Evolutionary conservation across 2,329 filamentous ascomycete genomes (phyloP), one percentile per base, ranked within the genome.

Genomic region (Aspergillus texensis): DNA sequence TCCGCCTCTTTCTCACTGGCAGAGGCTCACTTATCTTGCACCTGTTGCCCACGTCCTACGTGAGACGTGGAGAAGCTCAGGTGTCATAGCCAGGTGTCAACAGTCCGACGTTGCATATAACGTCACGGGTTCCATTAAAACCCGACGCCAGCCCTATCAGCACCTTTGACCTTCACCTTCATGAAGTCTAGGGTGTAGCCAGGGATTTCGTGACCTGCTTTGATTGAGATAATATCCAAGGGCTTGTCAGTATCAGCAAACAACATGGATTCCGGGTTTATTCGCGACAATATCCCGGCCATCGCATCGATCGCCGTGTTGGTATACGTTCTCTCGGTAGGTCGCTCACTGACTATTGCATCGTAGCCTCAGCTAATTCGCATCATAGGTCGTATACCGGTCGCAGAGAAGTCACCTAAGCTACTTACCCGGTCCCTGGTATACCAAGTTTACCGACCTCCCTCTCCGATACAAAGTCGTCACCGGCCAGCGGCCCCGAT

Each of bases 361-460:
- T 10, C 21, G n/a, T 6, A 39, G 21, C 28, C 4, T 21, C 21
- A 19, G 36, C 52, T 36, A 19, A 39, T 55, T 36, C 21, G 10
- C 24, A 5, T 6, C 9, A 24, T 21, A 55, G 52, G 52, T 55
- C 30, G 32, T 55, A 55, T 55, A 55, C 52, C 32, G 52, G 6
- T 55, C 52, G 11, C 52, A 55, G 21, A 24, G 6, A 16, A 55
- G 32, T n/a, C 32, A 26, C 9, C 21, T 55, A 9, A 55, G 52
- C 32, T 36, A 55, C 24, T 4, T 55, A 11, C 67, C 67, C 1
- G 67, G 67, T 1, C 67, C 67, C 24, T 24, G 28, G 19, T 39
- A 46, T 36, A 59, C 62, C 2, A 64, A 63, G 61, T 66, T 59
- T 54, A 67, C 65, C 24, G 61, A 55, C 19, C 53, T 65, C 3